Percentiles rank a stretch among this genome's conserved stretches.
These are phyloP conservation scores for Purpureocillium takamizusanense DNA, from an alignment of 2,329 filamentous ascomycete genomes.

Conservation along the genomic window DNA sequence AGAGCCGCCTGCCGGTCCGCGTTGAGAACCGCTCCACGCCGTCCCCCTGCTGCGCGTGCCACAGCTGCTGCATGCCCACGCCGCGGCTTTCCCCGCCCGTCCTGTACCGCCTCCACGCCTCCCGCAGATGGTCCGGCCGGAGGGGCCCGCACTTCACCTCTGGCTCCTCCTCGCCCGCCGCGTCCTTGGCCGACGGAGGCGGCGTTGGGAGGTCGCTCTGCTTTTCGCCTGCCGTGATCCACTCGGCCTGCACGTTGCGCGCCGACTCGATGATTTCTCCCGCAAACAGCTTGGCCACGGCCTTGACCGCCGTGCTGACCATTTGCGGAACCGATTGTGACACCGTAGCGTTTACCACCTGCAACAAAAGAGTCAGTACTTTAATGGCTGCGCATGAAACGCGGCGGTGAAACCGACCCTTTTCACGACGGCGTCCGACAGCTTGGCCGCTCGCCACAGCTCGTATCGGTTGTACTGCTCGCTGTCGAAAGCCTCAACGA, in stretches of 20 bases:
- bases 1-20: slow-evolving; percentile 42
- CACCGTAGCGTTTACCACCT: slow-evolving; percentile 72
- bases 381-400: too few species aligned
- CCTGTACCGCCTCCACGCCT: slow-evolving; percentile 63
- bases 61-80: slow-evolving; percentile 49
- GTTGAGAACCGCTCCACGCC: slow-evolving; percentile 52
- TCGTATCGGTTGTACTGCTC: slow-evolving; percentile 63
- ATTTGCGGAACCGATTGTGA: slow-evolving; percentile 68
- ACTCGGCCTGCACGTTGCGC: slow-evolving; percentile 62
- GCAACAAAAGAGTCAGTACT: neutral
- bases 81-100: slow-evolving; percentile 53
- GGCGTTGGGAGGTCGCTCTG: slow-evolving; percentile 43
- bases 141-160: slow-evolving; percentile 44
- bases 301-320: slow-evolving; percentile 67
- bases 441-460: slow-evolving; percentile 58
- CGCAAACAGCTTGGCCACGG: slow-evolving; percentile 68
- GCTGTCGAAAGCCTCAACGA: slow-evolving; percentile 56
- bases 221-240: slow-evolving; percentile 51
- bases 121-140: slow-evolving; percentile 64
- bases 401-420: slow-evolving; percentile 35
- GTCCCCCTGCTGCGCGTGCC: slow-evolving; percentile 51
- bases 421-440: slow-evolving; percentile 60
- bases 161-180: slow-evolving; percentile 21
- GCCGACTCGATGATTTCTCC: slow-evolving; percentile 68
- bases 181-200: slow-evolving; percentile 23